Base-by-base conservation (phyloP, 441 rosid genomes). In the Sinapis alba region DNA sequence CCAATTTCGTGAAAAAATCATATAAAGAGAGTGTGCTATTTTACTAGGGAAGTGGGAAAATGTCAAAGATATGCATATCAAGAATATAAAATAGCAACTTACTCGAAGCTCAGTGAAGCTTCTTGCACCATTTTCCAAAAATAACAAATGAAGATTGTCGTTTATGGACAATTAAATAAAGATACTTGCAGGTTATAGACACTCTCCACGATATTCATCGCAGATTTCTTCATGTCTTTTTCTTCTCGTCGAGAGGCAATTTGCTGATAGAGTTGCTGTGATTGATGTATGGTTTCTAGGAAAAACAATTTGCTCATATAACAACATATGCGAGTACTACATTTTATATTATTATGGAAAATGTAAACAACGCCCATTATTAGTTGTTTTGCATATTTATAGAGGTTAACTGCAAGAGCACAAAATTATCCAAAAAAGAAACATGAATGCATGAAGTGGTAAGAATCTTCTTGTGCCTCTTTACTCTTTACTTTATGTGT, bases 41-140 rank as follows among this genome's bases (percentile, higher is more conserved):
- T 59, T 58, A 77, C 68, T 58, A 65, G 76, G 76, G 76, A 50
- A 59, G 1, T 11, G 80, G 47, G 50, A 63, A 65, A 71, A 21
- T 76, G 45, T 70, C 60, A 62, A 3, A 45, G 11, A 15, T 10
- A 47, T 11, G 20, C 7, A 61, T 16, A 63, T 12, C 71, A 71
- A 47, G 20, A 16, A 47, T 11, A 62, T 10, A 67, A 51, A 69
- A 72, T 41, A 61, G 70, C 78, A 72, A 73, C 74, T 68, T 68
- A 67, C 61, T 0, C 61, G 74, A 72, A 78, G 76, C 69, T 70
- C 62, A 57, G 72, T 65, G 76, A 71, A 77, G 73, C 77, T 71
- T 77, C 80, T 58, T 4, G 63, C 76, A 71, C 68, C 81, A 72
- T 70, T 78, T 72, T 67, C 81, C 78, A 43, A 72, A 78, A 72